Percentiles rank a stretch among this genome's conserved stretches.
phyloP scores from a whole-genome alignment of 192 early-diverging fungal genomes.

The Umbelopsis ramanniana region DNA sequence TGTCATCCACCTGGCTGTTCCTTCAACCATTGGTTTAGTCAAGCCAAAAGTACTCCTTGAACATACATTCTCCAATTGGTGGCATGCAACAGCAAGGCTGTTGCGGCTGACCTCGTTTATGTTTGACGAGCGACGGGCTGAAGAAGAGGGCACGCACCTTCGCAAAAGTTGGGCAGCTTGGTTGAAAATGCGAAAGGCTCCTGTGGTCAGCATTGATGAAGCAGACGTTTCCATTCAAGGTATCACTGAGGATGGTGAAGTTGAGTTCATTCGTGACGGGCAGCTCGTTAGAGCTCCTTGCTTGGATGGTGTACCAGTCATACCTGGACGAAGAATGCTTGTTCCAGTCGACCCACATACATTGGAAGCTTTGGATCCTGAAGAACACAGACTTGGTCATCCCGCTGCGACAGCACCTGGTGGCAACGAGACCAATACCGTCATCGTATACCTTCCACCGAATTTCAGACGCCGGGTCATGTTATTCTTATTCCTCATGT shows the following conservation, averaged over 20 bases:
- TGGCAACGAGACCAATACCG: conserved; percentile 49
- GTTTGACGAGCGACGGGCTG: conserved; percentile 65
- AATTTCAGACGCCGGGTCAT: conserved; percentile 62
- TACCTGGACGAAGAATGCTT: conserved; percentile 78
- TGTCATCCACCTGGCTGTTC: conserved; percentile 76
- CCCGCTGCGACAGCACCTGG: conserved; percentile 36
- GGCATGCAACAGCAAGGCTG: conserved; percentile 62
- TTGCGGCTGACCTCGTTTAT: conserved; percentile 84
- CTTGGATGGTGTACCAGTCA: conserved; percentile 77
- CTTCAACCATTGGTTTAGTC: conserved; percentile 61
- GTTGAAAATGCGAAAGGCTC: conserved; percentile 39
- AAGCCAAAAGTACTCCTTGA: conserved; percentile 61
- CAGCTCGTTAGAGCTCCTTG: conserved; percentile 81
- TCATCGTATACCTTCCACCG: conserved; percentile 82
- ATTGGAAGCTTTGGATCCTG: conserved; percentile 55
- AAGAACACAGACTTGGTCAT: conserved; percentile 67
- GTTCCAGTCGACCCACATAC: conserved; percentile 65
- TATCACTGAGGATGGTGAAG: conserved; percentile 38
- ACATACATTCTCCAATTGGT: conserved; percentile 57
- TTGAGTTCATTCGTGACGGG: conserved; percentile 61
- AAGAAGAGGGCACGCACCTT: conserved; percentile 77
- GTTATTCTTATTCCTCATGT: conserved; percentile 52
- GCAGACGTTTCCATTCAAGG: conserved; percentile 41
- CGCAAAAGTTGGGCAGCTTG: conserved; percentile 56
- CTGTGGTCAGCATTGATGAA: conserved; percentile 30